Percentiles rank a stretch among this genome's conserved stretches.
phyloP scores from a whole-genome alignment of 2,329 filamentous ascomycete genomes.

The Trichoderma sp. region DNA sequence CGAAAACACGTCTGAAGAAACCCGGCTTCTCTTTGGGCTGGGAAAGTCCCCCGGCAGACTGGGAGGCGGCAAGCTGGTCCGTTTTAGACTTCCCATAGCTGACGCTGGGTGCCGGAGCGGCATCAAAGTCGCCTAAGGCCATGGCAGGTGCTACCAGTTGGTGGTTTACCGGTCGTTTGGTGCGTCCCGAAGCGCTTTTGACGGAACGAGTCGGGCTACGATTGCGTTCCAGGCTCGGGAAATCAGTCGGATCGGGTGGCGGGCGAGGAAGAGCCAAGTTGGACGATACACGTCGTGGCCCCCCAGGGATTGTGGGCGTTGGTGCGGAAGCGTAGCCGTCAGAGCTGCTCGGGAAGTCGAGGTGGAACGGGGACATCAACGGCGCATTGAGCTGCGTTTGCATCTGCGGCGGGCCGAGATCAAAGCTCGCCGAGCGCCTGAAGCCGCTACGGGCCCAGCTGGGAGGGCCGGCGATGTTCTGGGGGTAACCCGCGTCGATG shows the following conservation, averaged over 20 bases:
- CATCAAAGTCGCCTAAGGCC: constrained; percentile 42
- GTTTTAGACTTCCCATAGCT: constrained; percentile 58
- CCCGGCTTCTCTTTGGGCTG: constrained; percentile 68
- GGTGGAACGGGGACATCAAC: constrained; percentile 40
- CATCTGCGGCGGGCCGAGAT: constrained; percentile 47
- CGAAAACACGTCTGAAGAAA: constrained; percentile 93
- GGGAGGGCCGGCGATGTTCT: constrained; percentile 54
- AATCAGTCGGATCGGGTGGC: constrained; percentile 39
- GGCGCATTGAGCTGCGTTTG: constrained; percentile 27
- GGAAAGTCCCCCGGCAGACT: constrained; percentile 40
- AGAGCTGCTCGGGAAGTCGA: constrained; percentile 49
- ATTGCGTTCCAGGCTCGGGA: constrained; percentile 47
- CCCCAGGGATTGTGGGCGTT: constrained; percentile 77
- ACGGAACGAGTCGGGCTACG: constrained; percentile 56
- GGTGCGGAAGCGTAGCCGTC: constrained; percentile 76
- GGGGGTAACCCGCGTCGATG: constrained; percentile 59
- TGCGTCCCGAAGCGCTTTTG: constrained; percentile 43
- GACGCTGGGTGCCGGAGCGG: constrained; percentile 56
- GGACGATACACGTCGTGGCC: constrained; percentile 57
- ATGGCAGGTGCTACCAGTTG: constrained; percentile 28
- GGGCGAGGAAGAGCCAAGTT: constrained; percentile 34
- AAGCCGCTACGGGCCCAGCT: constrained; percentile 50
- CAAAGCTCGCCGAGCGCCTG: constrained; percentile 69
- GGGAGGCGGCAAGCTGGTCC: constrained; percentile 39
- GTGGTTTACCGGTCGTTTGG: constrained; percentile 30